Evolutionary conservation across 1,139 yeast genomes (phyloP), one percentile per base, ranked within the genome.

Genomic region (Zygosaccharomyces pseudobailii): DNA sequence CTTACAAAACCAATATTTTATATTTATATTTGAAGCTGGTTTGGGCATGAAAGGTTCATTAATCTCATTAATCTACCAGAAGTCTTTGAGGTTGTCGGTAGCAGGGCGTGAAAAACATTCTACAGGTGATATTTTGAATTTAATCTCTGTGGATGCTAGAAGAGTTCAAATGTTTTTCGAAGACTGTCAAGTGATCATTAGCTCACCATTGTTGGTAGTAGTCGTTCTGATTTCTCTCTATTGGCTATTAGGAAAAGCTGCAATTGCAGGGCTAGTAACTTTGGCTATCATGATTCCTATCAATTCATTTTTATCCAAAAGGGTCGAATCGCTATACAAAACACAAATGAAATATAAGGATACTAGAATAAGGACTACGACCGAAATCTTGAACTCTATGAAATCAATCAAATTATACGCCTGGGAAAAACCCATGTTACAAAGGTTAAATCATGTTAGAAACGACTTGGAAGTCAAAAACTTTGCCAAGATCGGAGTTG

Each of bases 341-440:
- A 68, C 73, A 22, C 87, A 83, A 61, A 85, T 87, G 95, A 72
- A 71, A 46, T 73, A 75, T 52, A 85, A 84, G 56, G 92, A 85
- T 58, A 65, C 67, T 28, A 71, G 87, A 62, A 80, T 83, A 9
- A 70, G 73, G 27, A 64, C 74, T 28, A 80, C 84, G 9, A 74
- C 80, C 23, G 90, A 84, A 57, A 74, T 84, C 9, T 62, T 84
- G 49, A 73, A 79, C 35, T 76, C 82, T 45, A 80, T 84, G 51
- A 84, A 84, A 58, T 77, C 85, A 47, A 75, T 85, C 52, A 85
- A 85, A 62, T 69, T 85, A 19, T 84, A 84, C 55, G 82, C 87
- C 0, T 84, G 90, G 88, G 94, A 85, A 60, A 67, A 67, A 19
- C 83, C 90, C 17, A 78, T 83, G 76, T 61, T 80, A 32, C 68